Evolutionary conservation across 73 alveolate species (phyloP), one percentile per base, ranked within the genome.

Genomic region (Durusdinium trenchii): DNA sequence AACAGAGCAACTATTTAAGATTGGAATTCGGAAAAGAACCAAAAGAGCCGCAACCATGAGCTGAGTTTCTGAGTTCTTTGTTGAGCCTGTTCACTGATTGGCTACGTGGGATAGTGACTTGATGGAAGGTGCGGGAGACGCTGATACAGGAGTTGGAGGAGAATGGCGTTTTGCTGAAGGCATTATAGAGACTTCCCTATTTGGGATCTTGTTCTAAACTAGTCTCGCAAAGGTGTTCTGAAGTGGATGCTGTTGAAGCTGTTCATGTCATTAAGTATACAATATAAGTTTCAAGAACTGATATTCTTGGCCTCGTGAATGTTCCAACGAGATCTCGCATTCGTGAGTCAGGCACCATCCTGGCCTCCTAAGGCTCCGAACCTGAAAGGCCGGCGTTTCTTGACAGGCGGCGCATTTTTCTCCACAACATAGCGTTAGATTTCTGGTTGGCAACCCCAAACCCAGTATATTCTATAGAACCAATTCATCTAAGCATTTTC

Each of bases 351-450:
- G 94, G 79, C 36, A 2, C 43, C 40, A 45, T 85, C 94, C 28
- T 85, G 94, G 94, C 94, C 94, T 12, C 94, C 94, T 12, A 61
- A 40, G 14, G 94, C 94, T 14, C 94, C 94, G 16, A 79, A 85
- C 78, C 62, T 85, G 51, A 83, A 83, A 67, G 42, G 42, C n/a
- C 81, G 42, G n/a, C 46, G 47, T 12, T 57, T 57, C 23, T 57
- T n/a, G 12, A 3, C 81, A 23, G 73, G 30, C 73, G 73, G 30
- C 73, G n/a, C 4, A 23, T 2, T 23, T 60, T 57, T 12, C 12
- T 23, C 32, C 23, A 12, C 12, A 57, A 23, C 23, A 16, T 16
- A 57, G 23, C 69, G 69, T 57, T 23, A 23, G 23, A 57, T 12
- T 57, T 57, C 69, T 57, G 69, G 23, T 16, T 12, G 32, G 23